These are phyloP conservation scores for Boletellus ananas DNA, from an alignment of 768 basidiomycete genomes.

Conservation along the genomic window DNA sequence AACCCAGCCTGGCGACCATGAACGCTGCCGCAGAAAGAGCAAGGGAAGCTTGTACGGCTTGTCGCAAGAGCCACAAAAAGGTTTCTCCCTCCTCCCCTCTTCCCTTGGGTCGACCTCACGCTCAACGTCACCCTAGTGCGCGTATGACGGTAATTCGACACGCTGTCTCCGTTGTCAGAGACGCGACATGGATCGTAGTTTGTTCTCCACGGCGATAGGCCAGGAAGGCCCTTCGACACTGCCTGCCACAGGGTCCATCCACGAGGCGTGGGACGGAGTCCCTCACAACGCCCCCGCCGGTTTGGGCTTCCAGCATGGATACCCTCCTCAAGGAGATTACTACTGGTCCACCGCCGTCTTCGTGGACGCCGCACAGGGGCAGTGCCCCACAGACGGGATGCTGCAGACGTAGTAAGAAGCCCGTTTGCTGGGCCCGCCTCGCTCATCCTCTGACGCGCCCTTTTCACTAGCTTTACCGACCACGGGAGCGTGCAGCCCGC, in stretches of 20 bases:
- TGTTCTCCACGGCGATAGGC: slow-evolving; percentile 4
- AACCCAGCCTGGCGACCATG: slow-evolving; percentile 14
- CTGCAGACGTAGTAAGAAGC: slow-evolving; percentile 10
- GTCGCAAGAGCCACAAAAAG: slow-evolving; percentile 26
- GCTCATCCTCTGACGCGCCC: not conserved
- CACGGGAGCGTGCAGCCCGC: slow-evolving; percentile 10
- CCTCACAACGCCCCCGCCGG: slow-evolving; percentile 2
- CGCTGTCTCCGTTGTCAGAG: slow-evolving; percentile 18
- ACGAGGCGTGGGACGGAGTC: slow-evolving; percentile 4
- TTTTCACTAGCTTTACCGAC: slow-evolving; percentile 7
- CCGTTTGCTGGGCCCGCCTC: not conserved
- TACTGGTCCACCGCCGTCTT: not conserved
- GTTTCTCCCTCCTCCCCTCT: slow-evolving; percentile 2
- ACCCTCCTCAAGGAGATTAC: not conserved
- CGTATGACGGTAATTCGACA: slow-evolving; percentile 11
- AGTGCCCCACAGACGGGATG: slow-evolving; percentile 5
- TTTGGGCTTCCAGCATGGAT: not conserved
- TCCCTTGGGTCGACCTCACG: not conserved
- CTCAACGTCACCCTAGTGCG: slow-evolving; percentile 15
- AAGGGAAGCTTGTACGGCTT: slow-evolving; percentile 22
- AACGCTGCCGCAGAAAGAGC: slow-evolving; percentile 21
- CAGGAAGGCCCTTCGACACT: slow-evolving; percentile 6
- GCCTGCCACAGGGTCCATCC: not conserved
- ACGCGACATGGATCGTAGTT: slow-evolving; percentile 10
- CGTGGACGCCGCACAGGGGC: not conserved